Conservation (phyloP, 2,329 filamentous ascomycete species). For the Orbilia javanica region DNA sequence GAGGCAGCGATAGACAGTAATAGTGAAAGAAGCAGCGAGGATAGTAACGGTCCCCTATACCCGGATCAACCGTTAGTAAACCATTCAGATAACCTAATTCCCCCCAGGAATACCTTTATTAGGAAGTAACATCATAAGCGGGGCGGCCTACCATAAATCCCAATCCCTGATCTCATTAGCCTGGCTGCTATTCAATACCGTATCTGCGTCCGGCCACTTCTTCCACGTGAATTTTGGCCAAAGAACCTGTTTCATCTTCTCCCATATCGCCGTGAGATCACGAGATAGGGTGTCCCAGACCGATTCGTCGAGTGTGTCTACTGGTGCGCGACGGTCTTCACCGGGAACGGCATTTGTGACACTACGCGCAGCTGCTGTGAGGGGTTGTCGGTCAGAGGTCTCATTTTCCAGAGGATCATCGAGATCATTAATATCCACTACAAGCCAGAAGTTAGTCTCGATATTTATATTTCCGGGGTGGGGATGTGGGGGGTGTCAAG, state of each 20-base stretch:
- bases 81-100: slow-evolving; percentile 12
- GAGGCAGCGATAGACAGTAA: slow-evolving; percentile 86
- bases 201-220: slow-evolving; percentile 77
- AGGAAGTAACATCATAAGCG: slow-evolving; percentile 41
- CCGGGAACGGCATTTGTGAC: slow-evolving; percentile 70
- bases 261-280: slow-evolving; percentile 92
- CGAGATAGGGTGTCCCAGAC: slow-evolving; percentile 97
- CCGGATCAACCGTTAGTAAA: slow-evolving; percentile 27
- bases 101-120: slow-evolving; percentile 30
- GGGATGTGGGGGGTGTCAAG: slow-evolving; percentile 37
- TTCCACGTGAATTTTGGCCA: slow-evolving; percentile 93
- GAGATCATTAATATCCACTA: slow-evolving; percentile 89
- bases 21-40: slow-evolving; percentile 88
- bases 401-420: slow-evolving; percentile 85
- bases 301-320: slow-evolving; percentile 95
- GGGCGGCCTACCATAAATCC: slow-evolving; percentile 81
- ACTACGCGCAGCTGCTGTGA: slow-evolving; percentile 80
- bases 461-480: not conserved
- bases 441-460: slow-evolving; percentile 57
- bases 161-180: slow-evolving; percentile 74
- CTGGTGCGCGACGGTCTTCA: slow-evolving; percentile 88
- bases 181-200: slow-evolving; percentile 71
- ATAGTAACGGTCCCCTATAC: slow-evolving; percentile 87
- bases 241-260: slow-evolving; percentile 96
- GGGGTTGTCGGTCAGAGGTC: slow-evolving; percentile 70